Evolutionary conservation across 257 asterid species (phyloP), one percentile per base, ranked within the genome.

Genomic region (Ballota nigra): DNA sequence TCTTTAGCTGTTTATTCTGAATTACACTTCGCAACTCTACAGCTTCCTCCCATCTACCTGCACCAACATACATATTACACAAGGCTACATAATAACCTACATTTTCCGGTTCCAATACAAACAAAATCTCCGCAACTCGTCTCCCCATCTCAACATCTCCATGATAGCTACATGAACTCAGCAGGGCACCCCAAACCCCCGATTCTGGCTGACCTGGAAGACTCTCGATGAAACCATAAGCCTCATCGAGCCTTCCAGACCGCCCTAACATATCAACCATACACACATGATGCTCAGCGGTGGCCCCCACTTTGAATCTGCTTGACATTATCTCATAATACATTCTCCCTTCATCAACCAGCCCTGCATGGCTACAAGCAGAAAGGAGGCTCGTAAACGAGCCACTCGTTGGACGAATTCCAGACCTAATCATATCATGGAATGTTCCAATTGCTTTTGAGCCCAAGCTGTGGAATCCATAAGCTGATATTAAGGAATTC

Each of bases 41-140:
- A 66, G 93, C 91, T 65, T 86, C 91, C 66, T 81, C 88, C 93
- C 93, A 89, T 70, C 81, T 87, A 51, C 89, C 89, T 43, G 87
- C 89, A 62, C 78, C 83, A 24, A 83, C 84, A 74, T 86, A 89
- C 86, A 85, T 82, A 75, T 85, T 87, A 65, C 87, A 82, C 65
- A 85, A 67, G 0, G 81, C 68, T 4, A 89, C 75, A 38, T 89
- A 86, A 77, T 86, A 85, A 56, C 93, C 80, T 3, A 78, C 88
- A 38, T 89, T 89, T 24, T 77, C 88, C 23, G 96, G 93, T 69
- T 87, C 88, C 70, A 83, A 73, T 4, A 9, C 5, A 40, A 89
- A 80, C 6, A 85, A 66, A n/a, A 80, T 59, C 8, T 70, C 81
- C 5, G 86, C 96, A 4, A 83, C 88, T 74, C 68, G 72, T 78